Percentiles rank a stretch among this genome's conserved stretches.
Conservation (phyloP, 2,329 filamentous ascomycete species). For the Neospermospora avenae region DNA sequence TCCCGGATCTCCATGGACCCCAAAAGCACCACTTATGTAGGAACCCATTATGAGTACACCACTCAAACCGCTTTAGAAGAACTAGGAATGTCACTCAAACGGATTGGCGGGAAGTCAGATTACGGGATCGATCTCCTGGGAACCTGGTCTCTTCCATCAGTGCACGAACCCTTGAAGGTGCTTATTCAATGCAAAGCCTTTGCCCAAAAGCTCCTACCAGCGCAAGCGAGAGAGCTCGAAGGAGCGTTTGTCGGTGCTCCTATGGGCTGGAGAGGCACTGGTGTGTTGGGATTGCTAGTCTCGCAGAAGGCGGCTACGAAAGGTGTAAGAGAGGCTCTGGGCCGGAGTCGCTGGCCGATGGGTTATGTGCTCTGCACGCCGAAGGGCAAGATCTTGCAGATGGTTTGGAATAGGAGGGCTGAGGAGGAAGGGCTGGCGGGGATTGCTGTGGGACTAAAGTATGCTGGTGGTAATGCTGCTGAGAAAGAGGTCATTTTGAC, state of each 20-base stretch:
- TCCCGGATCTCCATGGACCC: slow-evolving; percentile 50
- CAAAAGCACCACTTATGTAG: slow-evolving; percentile 60
- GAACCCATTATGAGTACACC: slow-evolving; percentile 76
- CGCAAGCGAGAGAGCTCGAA: slow-evolving; percentile 69
- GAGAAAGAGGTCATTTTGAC: slow-evolving; percentile 48
- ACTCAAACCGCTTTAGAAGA: slow-evolving; percentile 52
- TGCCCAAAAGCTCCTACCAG: slow-evolving; percentile 49
- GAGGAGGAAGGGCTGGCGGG: slow-evolving; percentile 61
- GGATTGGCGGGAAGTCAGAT: slow-evolving; percentile 65
- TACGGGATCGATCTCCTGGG: slow-evolving; percentile 73
- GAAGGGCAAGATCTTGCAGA: slow-evolving; percentile 59
- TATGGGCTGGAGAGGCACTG: slow-evolving; percentile 62
- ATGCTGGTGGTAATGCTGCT: slow-evolving; percentile 33
- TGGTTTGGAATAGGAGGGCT: slow-evolving; percentile 69
- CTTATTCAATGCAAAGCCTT: slow-evolving; percentile 69
- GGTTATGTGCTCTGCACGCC: slow-evolving; percentile 62
- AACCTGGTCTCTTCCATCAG: slow-evolving; percentile 58
- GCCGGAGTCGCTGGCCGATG: slow-evolving; percentile 65
- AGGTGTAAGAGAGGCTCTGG: slow-evolving; percentile 72
- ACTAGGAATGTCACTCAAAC: slow-evolving; percentile 62
- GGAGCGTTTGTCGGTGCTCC: slow-evolving; percentile 75
- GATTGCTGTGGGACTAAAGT: slow-evolving; percentile 48
- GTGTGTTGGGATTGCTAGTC: slow-evolving; percentile 69
- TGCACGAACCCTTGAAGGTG: slow-evolving; percentile 42
- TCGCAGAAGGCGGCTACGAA: slow-evolving; percentile 68